Evolutionary conservation across 2,329 filamentous ascomycete genomes (phyloP), one percentile per base, ranked within the genome.

Genomic region (Claviceps arundinis): DNA sequence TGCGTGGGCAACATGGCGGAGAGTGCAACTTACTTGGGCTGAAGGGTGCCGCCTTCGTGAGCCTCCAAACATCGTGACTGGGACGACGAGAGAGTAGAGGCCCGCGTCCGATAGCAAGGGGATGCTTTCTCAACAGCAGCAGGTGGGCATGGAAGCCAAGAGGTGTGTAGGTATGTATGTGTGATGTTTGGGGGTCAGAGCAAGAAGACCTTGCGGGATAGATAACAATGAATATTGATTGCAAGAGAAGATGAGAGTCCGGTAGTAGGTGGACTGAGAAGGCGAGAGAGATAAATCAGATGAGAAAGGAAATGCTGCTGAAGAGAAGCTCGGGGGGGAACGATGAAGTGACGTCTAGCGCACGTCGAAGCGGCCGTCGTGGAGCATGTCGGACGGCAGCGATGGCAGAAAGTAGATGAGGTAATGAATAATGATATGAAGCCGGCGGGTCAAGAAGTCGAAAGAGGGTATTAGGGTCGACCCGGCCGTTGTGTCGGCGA

Each of bases 21-120:
- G 19, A 30, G 24, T 34, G 43, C 19, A 48, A 52, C 74, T 68
- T 73, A 78, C 75, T 70, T 69, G 69, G 61, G 68, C 67, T 53
- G 70, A 69, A 65, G 68, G 67, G 57, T 73, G 69, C 62, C 71
- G 72, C 65, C 70, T 75, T 66, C 71, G 71, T 57, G 74, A 74
- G 59, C 70, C 61, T 58, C 67, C 72, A 64, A 79, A 78, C 76
- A 76, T 76, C 58, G 55, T 57, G 59, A 48, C 30, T 34, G 17
- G 49, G 4, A 47, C 38, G 44, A 44, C 17, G 48, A 40, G 34
- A 37, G 42, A 37, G 34, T 17, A 46, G 41, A 50, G 50, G 47
- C 50, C 40, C 42, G 50, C 11, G 17, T 41, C 47, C 50, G 50
- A 44, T 16, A 26, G 26, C 37, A 30, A 50, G 41, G 47, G 37